Conservation (phyloP, 2,329 filamentous ascomycete genomes). For the Diaporthe caulivora region DNA sequence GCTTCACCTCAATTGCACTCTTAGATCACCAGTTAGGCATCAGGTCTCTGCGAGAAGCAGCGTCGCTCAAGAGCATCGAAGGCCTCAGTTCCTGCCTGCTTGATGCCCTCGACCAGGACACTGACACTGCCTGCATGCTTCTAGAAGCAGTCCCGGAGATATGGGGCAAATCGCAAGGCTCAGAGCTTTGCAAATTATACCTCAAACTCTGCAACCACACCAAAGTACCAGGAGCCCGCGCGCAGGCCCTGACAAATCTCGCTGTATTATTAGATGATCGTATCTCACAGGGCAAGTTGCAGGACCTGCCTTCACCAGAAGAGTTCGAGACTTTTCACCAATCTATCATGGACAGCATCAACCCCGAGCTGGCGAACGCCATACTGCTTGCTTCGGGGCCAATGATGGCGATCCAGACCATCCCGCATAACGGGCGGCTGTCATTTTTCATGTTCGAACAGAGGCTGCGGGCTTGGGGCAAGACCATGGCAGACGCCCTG, state of each 20-base stretch:
- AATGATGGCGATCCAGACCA: slow-evolving; percentile 52
- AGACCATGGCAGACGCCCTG: slow-evolving; percentile 62
- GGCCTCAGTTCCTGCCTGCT: slow-evolving; percentile 50
- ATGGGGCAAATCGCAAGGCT: slow-evolving; percentile 45
- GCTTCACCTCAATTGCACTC: slow-evolving; percentile 48
- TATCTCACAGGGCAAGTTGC: slow-evolving; percentile 46
- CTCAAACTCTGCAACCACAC: slow-evolving; percentile 54
- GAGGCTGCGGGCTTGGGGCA: slow-evolving; percentile 58
- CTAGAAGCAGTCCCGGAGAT: slow-evolving; percentile 54
- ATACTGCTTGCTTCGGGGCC: slow-evolving; percentile 63
- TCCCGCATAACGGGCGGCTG: slow-evolving; percentile 38
- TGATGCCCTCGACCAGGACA: slow-evolving; percentile 52
- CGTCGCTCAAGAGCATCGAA: slow-evolving; percentile 36
- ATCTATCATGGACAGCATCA: slow-evolving; percentile 54
- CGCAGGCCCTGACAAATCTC: slow-evolving; percentile 61
- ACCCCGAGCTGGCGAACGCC: slow-evolving; percentile 63
- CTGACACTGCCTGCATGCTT: slow-evolving; percentile 55
- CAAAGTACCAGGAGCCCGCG: slow-evolving; percentile 58
- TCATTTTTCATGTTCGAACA: slow-evolving; percentile 38
- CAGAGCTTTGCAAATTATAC: slow-evolving; percentile 58
- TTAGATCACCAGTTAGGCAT: slow-evolving; percentile 54
- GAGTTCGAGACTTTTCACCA: slow-evolving; percentile 52
- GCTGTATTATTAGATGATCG: slow-evolving; percentile 58
- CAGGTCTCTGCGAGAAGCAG: slow-evolving; percentile 52
- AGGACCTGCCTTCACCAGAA: slow-evolving; percentile 49